Evolutionary conservation across 1,139 yeast genomes (phyloP), one percentile per base, ranked within the genome.

Genomic region (Sugiyamaella xylanicola): DNA sequence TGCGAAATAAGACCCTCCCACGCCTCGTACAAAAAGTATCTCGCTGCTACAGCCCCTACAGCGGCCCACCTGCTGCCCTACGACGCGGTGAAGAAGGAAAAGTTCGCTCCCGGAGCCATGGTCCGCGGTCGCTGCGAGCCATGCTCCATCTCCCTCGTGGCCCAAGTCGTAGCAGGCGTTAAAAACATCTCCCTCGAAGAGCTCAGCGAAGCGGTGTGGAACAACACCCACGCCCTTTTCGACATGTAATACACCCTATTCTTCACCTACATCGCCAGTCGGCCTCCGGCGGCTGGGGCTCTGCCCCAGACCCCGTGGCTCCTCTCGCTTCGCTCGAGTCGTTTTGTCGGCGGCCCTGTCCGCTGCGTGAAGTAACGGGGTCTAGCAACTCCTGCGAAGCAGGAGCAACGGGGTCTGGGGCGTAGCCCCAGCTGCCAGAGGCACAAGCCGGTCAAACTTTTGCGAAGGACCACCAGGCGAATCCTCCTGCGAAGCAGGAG

Each of bases 101-200:
- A 84, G 57, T 83, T 66, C 59, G 52, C 58, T 25, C 58, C 58
- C 2, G 78, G 76, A 16, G 61, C 88, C 3, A 74, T 89, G 76
- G 81, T 93, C 45, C 86, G 87, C 62, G 86, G 95, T 0, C 78
- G 99, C 64, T 91, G 95, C 69, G 99, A 93, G 71, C 99, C 99
- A 0, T 91, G 95, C 50, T 79, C 82, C 50, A 83, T 93, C 55
- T 90, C 90, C 1, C 81, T 83, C 50, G 93, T 92, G 1, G 97
- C 96, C 0, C 82, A 85, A 61, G 86, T 89, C 8, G 77, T 93
- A 61, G 82, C 95, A 9, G 78, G 78, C 21, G 70, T 92, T 50
- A 77, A 79, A 39, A 79, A 76, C 0, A 62, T 77, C 5, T 75
- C 83, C 2, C 74, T 85, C 8, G 77, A 80, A 50, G 72, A 74